Evolutionary conservation across 2,329 filamentous ascomycete genomes (phyloP).

Genomic region (Pestalotiopsis sp.): DNA sequence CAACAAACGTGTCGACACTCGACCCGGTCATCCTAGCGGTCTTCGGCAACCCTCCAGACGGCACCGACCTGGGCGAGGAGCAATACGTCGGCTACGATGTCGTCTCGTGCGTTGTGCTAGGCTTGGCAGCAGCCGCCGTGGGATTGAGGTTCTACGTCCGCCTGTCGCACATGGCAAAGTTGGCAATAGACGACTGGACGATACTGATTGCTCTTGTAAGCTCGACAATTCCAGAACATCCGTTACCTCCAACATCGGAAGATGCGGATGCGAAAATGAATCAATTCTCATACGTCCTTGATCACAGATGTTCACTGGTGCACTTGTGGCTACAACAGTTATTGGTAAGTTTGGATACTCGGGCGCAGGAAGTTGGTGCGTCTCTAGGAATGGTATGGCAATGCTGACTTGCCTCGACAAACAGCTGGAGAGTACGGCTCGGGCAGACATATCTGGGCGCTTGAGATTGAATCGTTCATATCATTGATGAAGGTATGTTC

Average conservation of each 20-base stretch:
- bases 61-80: conserved; percentile 19
- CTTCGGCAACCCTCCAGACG: conserved; percentile 21
- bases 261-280: neutral
- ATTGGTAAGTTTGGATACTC: neutral
- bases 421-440: conserved; percentile 22
- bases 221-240: neutral
- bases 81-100: conserved; percentile 22
- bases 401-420: conserved; percentile 1
- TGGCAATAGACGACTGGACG: conserved; percentile 23
- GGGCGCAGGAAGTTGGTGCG: neutral
- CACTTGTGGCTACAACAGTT: conserved; percentile 22
- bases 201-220: conserved; percentile 27
- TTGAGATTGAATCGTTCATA: conserved; percentile 18
- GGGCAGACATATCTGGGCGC: conserved; percentile 26
- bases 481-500: conserved; percentile 22
- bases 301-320: conserved; percentile 7
- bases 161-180: conserved; percentile 14
- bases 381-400: neutral
- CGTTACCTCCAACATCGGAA: neutral
- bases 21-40: conserved; percentile 19
- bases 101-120: conserved; percentile 23
- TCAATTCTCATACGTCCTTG: neutral
- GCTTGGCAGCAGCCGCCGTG: conserved; percentile 22
- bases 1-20: conserved; percentile 8
- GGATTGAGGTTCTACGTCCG: conserved; percentile 22